Evolutionary conservation across 306 rosid species (phyloP), one percentile per base, ranked within the genome.

Genomic region (Trifolium pratense): DNA sequence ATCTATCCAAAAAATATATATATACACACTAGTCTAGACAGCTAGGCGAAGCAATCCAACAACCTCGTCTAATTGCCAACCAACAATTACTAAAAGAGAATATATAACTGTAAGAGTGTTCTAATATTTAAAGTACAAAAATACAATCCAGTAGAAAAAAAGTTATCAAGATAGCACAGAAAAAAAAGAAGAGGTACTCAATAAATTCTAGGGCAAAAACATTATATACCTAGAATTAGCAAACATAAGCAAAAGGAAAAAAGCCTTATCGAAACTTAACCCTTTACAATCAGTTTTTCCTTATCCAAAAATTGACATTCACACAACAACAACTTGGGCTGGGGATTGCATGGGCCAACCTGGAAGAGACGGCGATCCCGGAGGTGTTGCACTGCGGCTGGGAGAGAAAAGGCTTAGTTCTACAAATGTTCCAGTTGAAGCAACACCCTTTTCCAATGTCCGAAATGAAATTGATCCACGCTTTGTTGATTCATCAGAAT

Each of bases 351-450:
- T 87, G 3, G 97, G 97, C 98, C 96, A 94, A 76, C 98, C 95
- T 0, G 80, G 86, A 29, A 78, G 92, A 5, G 96, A 93, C 36
- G 97, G 98, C 1, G 98, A 94, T 20, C 89, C 97, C 0, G 90
- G 91, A 16, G 95, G 95, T 53, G 89, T 71, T 37, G 64, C 86
- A 63, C 86, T 89, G 48, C 58, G 84, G 80, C 95, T 89, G 13
- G 97, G 94, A 69, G 98, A 94, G 78, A 94, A 91, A 39, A 91
- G 96, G 77, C 98, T 94, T 14, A 94, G 81, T 71, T 94, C 98
- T 71, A 94, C 96, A 82, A 88, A 94, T 74, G 92, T 68, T 53
- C 86, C 94, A 21, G 89, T 82, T 32, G 96, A 84, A 74, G 89
- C 63, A 55, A 81, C 92, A 81, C 82, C 91, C 45, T 82, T 91